Evolutionary conservation across 1,284 basidiomycete genomes (phyloP).

Genomic region (Puccinia horiana): DNA sequence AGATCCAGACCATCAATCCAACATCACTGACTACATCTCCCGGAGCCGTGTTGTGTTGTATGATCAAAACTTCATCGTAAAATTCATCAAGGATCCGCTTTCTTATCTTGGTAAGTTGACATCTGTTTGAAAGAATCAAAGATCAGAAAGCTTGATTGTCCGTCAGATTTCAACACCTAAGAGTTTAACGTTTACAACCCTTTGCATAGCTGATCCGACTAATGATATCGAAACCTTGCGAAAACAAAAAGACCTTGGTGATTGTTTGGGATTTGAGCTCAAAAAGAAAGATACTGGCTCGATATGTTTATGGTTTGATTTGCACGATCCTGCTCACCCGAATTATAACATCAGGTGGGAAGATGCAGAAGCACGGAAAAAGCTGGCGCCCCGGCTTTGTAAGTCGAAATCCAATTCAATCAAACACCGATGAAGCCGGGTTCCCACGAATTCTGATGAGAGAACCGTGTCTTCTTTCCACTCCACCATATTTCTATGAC

Average conservation of each 20-base stretch:
- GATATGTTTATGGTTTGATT: not conserved
- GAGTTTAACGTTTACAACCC: not conserved
- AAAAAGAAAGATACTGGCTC: not conserved
- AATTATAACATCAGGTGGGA: slow-evolving; percentile 4
- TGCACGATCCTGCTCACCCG: not conserved
- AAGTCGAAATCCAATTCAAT: not conserved
- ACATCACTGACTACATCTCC: not conserved
- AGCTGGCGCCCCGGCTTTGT: not conserved
- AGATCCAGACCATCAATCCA: not conserved
- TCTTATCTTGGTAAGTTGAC: slow-evolving; percentile 19
- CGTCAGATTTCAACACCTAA: not conserved
- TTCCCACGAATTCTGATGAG: not conserved
- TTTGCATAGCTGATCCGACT: slow-evolving; percentile 1
- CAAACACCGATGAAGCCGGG: too few species aligned
- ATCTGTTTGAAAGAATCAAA: not conserved
- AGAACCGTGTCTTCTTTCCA: not conserved
- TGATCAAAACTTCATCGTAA: not conserved
- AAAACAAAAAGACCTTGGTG: not conserved
- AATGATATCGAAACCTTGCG: slow-evolving; percentile 5
- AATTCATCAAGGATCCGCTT: not conserved
- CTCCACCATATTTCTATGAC: not conserved
- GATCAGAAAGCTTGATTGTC: not conserved
- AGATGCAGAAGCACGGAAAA: not conserved
- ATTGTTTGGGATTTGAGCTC: not conserved
- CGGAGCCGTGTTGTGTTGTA: not conserved